Evolutionary conservation across 2,329 filamentous ascomycete species (phyloP), one percentile per base, ranked within the genome.

Genomic region (Alternaria brassicicola): DNA sequence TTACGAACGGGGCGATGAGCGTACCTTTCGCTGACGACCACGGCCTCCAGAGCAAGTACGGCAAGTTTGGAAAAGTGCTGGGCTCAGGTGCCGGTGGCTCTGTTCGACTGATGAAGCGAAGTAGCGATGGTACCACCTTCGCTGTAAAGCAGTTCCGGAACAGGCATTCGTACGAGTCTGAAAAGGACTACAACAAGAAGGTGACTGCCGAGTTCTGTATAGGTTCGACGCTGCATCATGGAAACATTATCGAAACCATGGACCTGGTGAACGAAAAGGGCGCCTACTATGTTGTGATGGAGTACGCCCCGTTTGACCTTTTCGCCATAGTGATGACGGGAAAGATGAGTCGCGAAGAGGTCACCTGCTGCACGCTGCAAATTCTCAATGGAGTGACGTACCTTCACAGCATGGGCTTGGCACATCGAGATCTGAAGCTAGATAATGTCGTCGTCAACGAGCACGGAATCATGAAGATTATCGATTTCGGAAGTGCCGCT

Each of bases 241-340:
- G 95, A 69, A 99, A 99, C 75, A 93, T 99, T 67, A 98, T 99
- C 70, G 95, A 99, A 78, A 98, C 95, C 1, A 85, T 99, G 65
- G 95, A 99, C 77, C 96, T 99, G 63, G 87, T 99, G 10, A 91
- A 96, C 66, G 95, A 99, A 79, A 95, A 94, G 78, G 88, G 87
- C 49, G 93, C 90, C 64, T 99, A 95, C 92, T 99, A 93, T 72
- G 94, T 98, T 73, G 95, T 99, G 39, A 99, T 99, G 95, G 95
- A 99, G 75, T 99, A 96, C 73, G 95, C 93, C 10, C 95, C 95
- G 0, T 99, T 84, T 72, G 95, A 99, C 76, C 84, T 99, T 28
- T 99, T 99, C 75, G 95, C 95, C 12, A 97, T 96, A 64, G 95
- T 99, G 66, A 99, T 99, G 95, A 98, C 95, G 0, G 95, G 95